These are phyloP conservation scores for Geotrichum australiense DNA, from an alignment of 1,139 yeast species.

Conservation along the genomic window DNA sequence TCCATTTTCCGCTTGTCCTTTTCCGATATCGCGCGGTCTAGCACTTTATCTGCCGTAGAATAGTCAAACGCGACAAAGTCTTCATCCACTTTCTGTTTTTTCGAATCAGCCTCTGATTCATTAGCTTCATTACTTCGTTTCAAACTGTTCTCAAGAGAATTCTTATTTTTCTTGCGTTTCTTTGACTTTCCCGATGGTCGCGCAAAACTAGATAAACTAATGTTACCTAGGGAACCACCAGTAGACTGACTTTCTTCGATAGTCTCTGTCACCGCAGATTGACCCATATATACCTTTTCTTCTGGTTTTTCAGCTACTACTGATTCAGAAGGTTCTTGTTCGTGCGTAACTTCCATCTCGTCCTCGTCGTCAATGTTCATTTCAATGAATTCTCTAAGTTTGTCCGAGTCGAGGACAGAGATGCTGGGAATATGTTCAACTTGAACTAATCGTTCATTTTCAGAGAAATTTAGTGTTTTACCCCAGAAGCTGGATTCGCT, in stretches of 20 bases:
- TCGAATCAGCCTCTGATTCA: constrained; percentile 1
- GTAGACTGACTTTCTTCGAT: not conserved
- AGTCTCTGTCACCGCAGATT: constrained; percentile 8
- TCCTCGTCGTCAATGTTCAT: constrained; percentile 1
- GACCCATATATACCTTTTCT: constrained; percentile 12
- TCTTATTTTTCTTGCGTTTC: constrained; percentile 7
- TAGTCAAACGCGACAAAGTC: constrained; percentile 14
- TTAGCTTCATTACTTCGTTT: constrained; percentile 4
- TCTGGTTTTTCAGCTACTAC: constrained; percentile 1
- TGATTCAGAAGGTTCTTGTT: constrained; percentile 4
- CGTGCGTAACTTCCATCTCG: not conserved
- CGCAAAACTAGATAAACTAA: not conserved
- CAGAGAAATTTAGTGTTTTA: not conserved
- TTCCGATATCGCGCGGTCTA: constrained; percentile 2
- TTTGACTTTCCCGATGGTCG: constrained; percentile 2
- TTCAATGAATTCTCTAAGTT: not conserved
- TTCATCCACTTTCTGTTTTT: not conserved
- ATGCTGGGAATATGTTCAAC: constrained; percentile 13
- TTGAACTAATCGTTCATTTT: not conserved
- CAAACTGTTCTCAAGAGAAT: constrained; percentile 3
- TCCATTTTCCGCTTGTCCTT: not conserved
- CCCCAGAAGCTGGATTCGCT: constrained; percentile 14
- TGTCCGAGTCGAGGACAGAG: not conserved
- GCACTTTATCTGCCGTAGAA: constrained; percentile 14
- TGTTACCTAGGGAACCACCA: not conserved